Evolutionary conservation across 2,329 filamentous ascomycete species (phyloP), one percentile per base, ranked within the genome.

Genomic region (Eurotiales sp.): DNA sequence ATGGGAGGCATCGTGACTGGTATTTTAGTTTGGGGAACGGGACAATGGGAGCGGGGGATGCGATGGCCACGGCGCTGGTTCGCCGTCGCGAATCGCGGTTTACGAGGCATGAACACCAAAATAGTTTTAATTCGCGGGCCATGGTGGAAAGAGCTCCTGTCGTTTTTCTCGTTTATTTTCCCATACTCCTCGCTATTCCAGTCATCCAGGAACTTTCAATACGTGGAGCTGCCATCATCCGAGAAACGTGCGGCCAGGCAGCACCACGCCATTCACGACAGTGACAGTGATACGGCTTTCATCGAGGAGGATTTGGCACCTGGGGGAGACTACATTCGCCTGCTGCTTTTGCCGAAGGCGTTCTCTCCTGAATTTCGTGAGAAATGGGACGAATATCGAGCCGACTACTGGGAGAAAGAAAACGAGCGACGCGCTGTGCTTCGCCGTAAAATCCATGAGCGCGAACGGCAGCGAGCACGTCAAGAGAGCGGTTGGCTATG

Each of bases 391-490:
- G 78, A 92, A 14, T 99, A 95, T 70, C 82, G 93, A 48, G 85
- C 86, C 29, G 91, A 96, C 55, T 99, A 96, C 71, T 99, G 93
- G 93, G 92, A 96, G 61, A 85, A 85, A 55, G 93, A 99, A 69
- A 99, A 99, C 64, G 90, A 95, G 68, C 85, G 92, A 2, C 84
- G 93, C 11, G 81, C 86, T 2, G 73, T 87, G 52, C 75, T 96
- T 21, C 80, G 89, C 19, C 73, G 78, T 39, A 87, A 87, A 64
- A 74, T 96, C 45, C 81, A 84, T 56, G 79, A 83, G 46, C 80
- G 82, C 27, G 85, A 91, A 60, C 78, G 80, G 15, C 83, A 86
- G 23, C 72, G 88, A 34, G 84, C 86, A 11, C 83, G 82, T 62
- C 76, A 84, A 61, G 77, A 85, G 55, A 83, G 86, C 47, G 82